A percentile compares a stretch with the other conserved stretches of the same genome.
These are phyloP conservation scores for Fusarium ambrosium DNA, from an alignment of 2,329 filamentous ascomycete species.

Conservation along the genomic window DNA sequence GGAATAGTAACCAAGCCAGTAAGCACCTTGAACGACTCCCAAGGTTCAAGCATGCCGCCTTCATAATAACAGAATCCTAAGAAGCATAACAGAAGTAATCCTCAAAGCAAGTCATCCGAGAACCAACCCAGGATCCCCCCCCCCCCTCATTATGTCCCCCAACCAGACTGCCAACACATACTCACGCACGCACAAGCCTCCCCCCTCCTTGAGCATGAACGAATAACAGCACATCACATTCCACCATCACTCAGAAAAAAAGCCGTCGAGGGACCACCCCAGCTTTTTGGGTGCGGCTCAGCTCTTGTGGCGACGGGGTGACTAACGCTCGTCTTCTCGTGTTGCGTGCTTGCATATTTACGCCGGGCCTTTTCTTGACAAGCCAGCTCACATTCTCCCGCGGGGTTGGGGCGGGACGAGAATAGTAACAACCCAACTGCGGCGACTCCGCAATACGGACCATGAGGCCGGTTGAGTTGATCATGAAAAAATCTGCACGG, in stretches of 20 bases:
- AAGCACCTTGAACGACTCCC: background rate
- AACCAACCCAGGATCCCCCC: background rate
- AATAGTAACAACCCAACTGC: conserved; percentile 8
- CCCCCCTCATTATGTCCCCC: background rate
- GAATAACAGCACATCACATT: background rate
- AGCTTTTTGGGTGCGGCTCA: conserved; percentile 1
- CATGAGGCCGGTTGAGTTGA: too few species aligned
- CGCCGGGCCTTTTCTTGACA: conserved; percentile 8
- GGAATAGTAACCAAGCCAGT: background rate
- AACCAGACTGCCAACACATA: conserved; percentile 2
- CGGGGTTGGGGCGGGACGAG: conserved; percentile 1
- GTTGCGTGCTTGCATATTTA: conserved; percentile 6
- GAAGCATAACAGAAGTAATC: background rate
- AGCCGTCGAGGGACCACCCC: background rate
- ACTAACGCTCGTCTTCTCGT: conserved; percentile 19
- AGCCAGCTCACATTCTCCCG: background rate
- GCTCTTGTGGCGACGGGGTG: background rate
- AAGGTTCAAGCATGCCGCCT: background rate
- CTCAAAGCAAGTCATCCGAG: background rate
- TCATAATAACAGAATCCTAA: background rate
- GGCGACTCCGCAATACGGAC: background rate
- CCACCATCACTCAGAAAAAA: background rate
- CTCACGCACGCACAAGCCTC: background rate
- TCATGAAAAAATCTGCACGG: background rate
- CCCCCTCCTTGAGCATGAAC: background rate